Evolutionary conservation across 202 grass and related monocot species (phyloP).

Genomic region (Miscanthus sacchariflorus): DNA sequence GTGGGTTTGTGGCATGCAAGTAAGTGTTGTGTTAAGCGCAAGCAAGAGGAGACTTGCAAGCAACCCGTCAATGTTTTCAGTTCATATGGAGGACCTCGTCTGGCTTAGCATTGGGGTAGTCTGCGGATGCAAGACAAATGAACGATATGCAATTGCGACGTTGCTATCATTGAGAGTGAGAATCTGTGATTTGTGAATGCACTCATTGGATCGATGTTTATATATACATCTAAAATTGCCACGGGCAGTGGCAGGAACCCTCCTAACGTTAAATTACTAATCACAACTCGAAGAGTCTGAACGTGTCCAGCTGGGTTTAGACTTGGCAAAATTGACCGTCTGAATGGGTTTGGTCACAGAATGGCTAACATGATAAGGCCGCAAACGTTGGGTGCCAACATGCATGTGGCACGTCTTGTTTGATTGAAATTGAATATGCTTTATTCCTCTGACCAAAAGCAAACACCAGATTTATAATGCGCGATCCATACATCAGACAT

Average conservation of each 20-base stretch:
- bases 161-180: background rate
- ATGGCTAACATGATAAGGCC: background rate
- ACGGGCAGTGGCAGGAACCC: background rate
- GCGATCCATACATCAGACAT: background rate
- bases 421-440: background rate
- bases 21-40: background rate
- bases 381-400: background rate
- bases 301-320: background rate
- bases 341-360: background rate
- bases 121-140: background rate
- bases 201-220: background rate
- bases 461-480: background rate
- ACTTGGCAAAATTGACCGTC: background rate
- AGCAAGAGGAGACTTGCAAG: constrained; percentile 29
- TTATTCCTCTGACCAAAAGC: background rate
- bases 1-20: background rate
- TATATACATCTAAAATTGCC: background rate
- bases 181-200: background rate
- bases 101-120: background rate
- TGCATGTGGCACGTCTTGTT: background rate
- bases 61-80: background rate
- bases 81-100: background rate
- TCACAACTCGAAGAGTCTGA: no score
- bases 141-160: background rate
- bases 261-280: background rate